Base-by-base conservation (phyloP, 768 basidiomycete species). In the Sporobolomyces pararoseus region DNA sequence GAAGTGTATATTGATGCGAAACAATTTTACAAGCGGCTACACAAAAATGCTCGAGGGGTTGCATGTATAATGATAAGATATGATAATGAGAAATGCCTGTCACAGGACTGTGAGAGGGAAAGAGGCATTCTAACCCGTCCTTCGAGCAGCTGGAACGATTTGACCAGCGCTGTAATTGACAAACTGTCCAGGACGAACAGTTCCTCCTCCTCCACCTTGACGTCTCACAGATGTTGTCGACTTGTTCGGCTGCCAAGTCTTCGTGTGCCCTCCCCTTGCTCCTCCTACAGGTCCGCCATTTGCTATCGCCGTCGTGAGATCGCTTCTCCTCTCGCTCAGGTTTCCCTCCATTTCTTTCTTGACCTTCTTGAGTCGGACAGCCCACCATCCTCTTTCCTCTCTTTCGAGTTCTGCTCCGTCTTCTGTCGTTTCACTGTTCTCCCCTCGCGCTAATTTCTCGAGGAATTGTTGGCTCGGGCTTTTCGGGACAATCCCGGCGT, bases 311-410 rank as follows among this genome's bases (percentile, higher is more conserved):
- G 25, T 7, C 51, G 51, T 10, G 5, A 7, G 12, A 10, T 58
- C 55, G 19, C 42, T 42, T 17, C 55, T 58, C n/a, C 35, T 17
- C 27, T 34, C 42, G 4, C 10, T 25, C 25, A 60, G n/a, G 27
- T 4, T 44, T 35, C 37, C 53, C 63, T 65, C 61, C 53, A 76
- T 49, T 51, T 78, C 77, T 29, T 42, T 51, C 60, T 57, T 31
- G 14, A 88, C 84, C 71, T 87, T 83, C 73, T 85, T 85, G 72
- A 89, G 88, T 52, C 87, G 80, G 49, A 86, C 73, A 17, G 85
- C 82, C 89, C 89, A 90, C 87, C 87, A 89, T 6, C 84, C 86
- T 0, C 88, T 81, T 70, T 89, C 87, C 75, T 88, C 87, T 31
- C 86, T 77, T 71, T 89, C 89, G 58, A 81, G 80, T 47, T 81